phyloP scores from a whole-genome alignment of 164 flowering plant genomes.

The Nelumbo lutea region DNA sequence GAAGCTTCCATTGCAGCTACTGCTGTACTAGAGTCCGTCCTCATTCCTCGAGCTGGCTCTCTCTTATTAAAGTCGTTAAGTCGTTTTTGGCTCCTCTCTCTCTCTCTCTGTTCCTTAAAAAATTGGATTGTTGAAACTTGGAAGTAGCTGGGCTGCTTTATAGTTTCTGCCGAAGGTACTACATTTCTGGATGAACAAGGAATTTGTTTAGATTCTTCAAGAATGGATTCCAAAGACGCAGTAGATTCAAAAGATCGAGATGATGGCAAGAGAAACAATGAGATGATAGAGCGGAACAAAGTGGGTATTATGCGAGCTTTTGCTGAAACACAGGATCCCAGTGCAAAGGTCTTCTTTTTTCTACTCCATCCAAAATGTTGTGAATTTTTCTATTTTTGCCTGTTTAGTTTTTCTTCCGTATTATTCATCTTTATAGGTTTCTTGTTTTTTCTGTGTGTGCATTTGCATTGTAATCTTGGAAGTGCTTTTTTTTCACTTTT shows the following conservation, averaged over 20 bases:
- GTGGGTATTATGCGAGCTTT: slow-evolving; percentile 31
- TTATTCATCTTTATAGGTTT: background rate
- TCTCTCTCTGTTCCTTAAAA: too few relatives aligned
- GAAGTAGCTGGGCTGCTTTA: too few relatives aligned
- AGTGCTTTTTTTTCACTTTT: background rate
- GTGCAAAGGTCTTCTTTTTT: slow-evolving; percentile 27
- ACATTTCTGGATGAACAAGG: too few relatives aligned
- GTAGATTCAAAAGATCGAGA: background rate
- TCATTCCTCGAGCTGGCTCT: too few relatives aligned
- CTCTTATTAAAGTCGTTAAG: too few relatives aligned
- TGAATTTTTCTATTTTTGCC: background rate
- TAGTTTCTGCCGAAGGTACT: too few relatives aligned
- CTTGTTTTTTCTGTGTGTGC: background rate
- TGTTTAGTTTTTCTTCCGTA: background rate
- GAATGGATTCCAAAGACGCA: background rate
- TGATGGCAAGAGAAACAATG: slow-evolving; percentile 5
- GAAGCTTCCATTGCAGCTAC: too few relatives aligned
- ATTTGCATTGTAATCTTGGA: too few relatives aligned
- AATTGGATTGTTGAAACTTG: too few relatives aligned
- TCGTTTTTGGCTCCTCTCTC: too few relatives aligned
- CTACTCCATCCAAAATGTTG: background rate
- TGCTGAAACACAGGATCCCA: slow-evolving; percentile 35
- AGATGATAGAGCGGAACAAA: slow-evolving; percentile 25
- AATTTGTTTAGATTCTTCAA: background rate
- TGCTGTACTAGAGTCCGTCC: too few relatives aligned